Percentiles rank a stretch among this genome's conserved stretches.
These are phyloP conservation scores for Phellopilus nigrolimitatus DNA, from an alignment of 1,284 basidiomycete species.

Conservation along the genomic window DNA sequence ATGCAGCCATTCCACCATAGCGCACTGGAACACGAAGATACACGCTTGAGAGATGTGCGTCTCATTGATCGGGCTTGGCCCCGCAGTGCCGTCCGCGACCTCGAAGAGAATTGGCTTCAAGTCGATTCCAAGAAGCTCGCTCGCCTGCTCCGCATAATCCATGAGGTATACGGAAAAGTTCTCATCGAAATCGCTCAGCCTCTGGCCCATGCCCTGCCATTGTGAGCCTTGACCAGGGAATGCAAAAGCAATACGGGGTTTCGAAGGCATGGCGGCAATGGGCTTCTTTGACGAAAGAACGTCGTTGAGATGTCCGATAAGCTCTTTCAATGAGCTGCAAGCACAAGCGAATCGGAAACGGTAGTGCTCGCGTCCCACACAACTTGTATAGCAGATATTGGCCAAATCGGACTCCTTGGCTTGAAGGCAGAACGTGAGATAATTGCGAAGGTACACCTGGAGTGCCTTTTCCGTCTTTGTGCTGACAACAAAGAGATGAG, in stretches of 20 bases:
- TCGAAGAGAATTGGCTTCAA: slow-evolving; percentile 16
- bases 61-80: slow-evolving; percentile 26
- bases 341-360: slow-evolving; percentile 32
- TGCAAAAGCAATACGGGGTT: slow-evolving; percentile 27
- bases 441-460: slow-evolving; percentile 28
- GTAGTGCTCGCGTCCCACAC: slow-evolving; percentile 34
- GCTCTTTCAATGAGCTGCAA: slow-evolving; percentile 29
- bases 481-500: slow-evolving; percentile 31
- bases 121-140: slow-evolving; percentile 3
- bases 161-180: slow-evolving; percentile 29
- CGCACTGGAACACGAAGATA: slow-evolving; percentile 34
- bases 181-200: slow-evolving; percentile 29
- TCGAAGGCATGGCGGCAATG: slow-evolving; percentile 13
- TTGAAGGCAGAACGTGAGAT: slow-evolving; percentile 29
- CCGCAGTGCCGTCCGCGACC: slow-evolving; percentile 22
- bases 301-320: slow-evolving; percentile 29
- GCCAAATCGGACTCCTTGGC: slow-evolving; percentile 27
- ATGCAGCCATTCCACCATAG: slow-evolving; percentile 31
- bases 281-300: slow-evolving; percentile 17
- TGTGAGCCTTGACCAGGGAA: slow-evolving; percentile 37
- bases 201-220: slow-evolving; percentile 33
- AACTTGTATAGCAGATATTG: slow-evolving; percentile 33
- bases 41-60: slow-evolving; percentile 33
- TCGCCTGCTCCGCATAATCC: slow-evolving; percentile 28
- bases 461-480: slow-evolving; percentile 32